phyloP scores from a whole-genome alignment of 1,284 basidiomycete genomes.

The Trichosporon sp. region DNA sequence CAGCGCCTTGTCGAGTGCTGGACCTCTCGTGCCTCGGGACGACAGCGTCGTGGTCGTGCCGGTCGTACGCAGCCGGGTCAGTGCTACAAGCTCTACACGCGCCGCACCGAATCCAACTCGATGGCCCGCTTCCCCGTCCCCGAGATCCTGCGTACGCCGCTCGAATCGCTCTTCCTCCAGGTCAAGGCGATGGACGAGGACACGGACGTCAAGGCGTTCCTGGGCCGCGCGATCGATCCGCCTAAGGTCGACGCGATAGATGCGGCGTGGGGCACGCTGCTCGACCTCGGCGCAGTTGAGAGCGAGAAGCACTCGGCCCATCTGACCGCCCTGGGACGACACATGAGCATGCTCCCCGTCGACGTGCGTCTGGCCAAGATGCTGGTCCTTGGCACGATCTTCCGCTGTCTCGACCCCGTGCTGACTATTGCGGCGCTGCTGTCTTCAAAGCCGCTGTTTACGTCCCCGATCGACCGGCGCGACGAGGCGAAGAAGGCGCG shows the following conservation, averaged over 20 bases:
- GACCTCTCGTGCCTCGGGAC: conserved; percentile 71
- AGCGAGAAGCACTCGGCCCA: conserved; percentile 62
- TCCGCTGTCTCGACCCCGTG: conserved; percentile 71
- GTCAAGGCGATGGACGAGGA: conserved; percentile 80
- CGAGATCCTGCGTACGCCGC: conserved; percentile 85
- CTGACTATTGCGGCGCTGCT: conserved; percentile 81
- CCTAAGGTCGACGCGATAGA: conserved; percentile 77
- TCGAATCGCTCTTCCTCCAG: conserved; percentile 79
- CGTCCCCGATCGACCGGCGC: conserved; percentile 76
- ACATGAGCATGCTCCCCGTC: conserved; percentile 77
- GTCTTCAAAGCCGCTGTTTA: conserved; percentile 84
- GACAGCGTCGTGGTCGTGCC: conserved; percentile 84
- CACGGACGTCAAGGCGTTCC: conserved; percentile 72
- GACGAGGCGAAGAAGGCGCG: conserved; percentile 74
- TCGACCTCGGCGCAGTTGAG: conserved; percentile 77
- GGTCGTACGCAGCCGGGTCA: conserved; percentile 80
- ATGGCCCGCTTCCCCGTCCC: conserved; percentile 78
- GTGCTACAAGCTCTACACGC: conserved; percentile 81
- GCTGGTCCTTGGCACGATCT: conserved; percentile 79
- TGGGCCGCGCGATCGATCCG: conserved; percentile 75
- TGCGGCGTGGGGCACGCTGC: conserved; percentile 71
- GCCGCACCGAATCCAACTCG: conserved; percentile 66
- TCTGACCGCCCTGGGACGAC: conserved; percentile 79
- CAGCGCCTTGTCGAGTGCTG: conserved; percentile 75
- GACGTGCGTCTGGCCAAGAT: conserved; percentile 92